These are phyloP conservation scores for Rutstroemia sp. DNA, from an alignment of 2,329 filamentous ascomycete species.

Conservation along the genomic window DNA sequence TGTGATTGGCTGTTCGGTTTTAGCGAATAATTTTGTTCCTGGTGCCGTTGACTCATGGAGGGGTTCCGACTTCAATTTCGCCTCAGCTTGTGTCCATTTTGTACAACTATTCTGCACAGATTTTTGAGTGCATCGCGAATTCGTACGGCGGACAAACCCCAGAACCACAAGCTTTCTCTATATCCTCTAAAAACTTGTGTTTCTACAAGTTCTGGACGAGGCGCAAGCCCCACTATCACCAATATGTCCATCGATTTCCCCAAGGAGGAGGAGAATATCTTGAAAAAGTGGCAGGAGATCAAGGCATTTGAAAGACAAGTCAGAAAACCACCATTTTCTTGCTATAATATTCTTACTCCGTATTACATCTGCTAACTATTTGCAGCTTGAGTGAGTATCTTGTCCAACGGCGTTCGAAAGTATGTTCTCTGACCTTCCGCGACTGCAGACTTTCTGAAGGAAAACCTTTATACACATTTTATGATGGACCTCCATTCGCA, in stretches of 20 bases:
- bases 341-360: not conserved
- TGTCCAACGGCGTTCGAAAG: not conserved
- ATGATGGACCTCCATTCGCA: constrained; percentile 77
- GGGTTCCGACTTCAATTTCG: not conserved
- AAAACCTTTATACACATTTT: constrained; percentile 84
- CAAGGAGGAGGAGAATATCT: constrained; percentile 78
- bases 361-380: not conserved
- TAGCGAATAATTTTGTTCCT: not conserved
- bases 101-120: too few relatives aligned
- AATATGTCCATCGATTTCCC: constrained; percentile 85
- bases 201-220: not conserved
- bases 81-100: not conserved
- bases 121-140: too few relatives aligned
- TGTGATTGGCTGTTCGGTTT: not conserved
- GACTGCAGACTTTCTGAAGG: constrained; percentile 60
- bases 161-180: too few relatives aligned
- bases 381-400: not conserved
- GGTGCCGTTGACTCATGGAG: not conserved
- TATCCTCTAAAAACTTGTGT: too few relatives aligned
- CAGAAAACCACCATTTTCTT: constrained; percentile 35
- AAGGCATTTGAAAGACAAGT: constrained; percentile 75
- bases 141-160: too few relatives aligned
- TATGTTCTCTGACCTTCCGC: not conserved
- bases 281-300: constrained; percentile 84
- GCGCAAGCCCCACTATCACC: not conserved